Percentiles rank a stretch among this genome's conserved stretches.
Evolutionary conservation across 148 eudicot species (phyloP).

Genomic region (Diospyros lotus): DNA sequence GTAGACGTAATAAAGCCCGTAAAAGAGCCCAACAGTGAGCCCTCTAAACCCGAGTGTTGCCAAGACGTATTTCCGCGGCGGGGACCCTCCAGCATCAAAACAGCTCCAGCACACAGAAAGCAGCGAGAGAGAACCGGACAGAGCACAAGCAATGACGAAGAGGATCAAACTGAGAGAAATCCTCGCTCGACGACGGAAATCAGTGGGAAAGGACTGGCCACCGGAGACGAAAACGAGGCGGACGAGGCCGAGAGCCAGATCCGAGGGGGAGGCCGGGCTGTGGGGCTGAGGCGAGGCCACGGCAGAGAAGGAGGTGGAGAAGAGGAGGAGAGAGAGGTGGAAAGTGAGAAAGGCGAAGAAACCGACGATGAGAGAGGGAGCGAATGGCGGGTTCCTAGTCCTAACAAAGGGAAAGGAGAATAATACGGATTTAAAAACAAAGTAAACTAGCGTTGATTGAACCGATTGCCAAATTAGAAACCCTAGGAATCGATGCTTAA

Average conservation of each 20-base stretch:
- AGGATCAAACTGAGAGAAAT: conserved; percentile 35
- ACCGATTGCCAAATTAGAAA: conserved; percentile 80
- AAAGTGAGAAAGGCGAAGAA: conserved; percentile 20
- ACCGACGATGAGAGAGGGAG: conserved; percentile 24
- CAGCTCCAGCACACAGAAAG: conserved; percentile 31
- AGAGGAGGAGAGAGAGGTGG: conserved; percentile 29
- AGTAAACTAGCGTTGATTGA: conserved; percentile 40
- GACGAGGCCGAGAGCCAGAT: conserved; percentile 28
- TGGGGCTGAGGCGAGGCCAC: conserved; percentile 40
- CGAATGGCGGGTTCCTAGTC: not conserved
- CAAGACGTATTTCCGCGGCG: not conserved
- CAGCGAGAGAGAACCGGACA: conserved; percentile 42
- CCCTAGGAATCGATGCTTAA: conserved; percentile 51
- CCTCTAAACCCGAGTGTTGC: conserved; percentile 46
- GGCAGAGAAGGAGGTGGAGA: conserved; percentile 21
- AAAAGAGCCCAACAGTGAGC: conserved; percentile 48
- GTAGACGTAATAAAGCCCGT: conserved; percentile 55
- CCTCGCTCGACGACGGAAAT: conserved; percentile 36
- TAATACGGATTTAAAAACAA: conserved; percentile 24
- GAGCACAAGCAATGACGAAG: conserved; percentile 30
- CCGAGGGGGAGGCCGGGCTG: conserved; percentile 33
- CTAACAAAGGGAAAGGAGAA: conserved; percentile 24
- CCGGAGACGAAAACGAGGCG: conserved; percentile 41
- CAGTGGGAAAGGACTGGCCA: conserved; percentile 12
- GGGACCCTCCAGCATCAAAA: conserved; percentile 14